Conservation (phyloP, 208 protist genomes). For the Acanthamoeba lenticulata region DNA sequence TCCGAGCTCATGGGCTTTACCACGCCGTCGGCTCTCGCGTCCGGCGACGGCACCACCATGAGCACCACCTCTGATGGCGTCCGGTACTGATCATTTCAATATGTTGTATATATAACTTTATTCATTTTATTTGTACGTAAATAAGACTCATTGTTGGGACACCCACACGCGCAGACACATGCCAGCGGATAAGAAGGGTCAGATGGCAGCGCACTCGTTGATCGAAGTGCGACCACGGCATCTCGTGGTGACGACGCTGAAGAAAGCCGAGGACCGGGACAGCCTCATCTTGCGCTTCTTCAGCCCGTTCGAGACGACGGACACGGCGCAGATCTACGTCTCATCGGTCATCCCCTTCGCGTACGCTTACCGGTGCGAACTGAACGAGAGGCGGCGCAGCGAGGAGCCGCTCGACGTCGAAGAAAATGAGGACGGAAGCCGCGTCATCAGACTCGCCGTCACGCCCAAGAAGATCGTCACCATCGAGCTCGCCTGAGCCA, state of each 20-base stretch:
- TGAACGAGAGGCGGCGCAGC: conserved; percentile 4
- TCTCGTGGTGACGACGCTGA: conserved; percentile 40
- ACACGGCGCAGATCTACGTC: conserved; percentile 8
- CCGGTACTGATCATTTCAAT: neutral
- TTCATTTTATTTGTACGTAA: neutral
- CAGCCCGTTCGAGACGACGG: conserved; percentile 60
- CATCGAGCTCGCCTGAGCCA: neutral
- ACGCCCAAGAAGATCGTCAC: conserved; percentile 58
- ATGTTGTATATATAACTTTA: neutral
- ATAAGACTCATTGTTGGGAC: neutral
- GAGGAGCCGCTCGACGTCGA: neutral
- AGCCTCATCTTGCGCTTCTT: conserved; percentile 61
- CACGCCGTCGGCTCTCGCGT: neutral
- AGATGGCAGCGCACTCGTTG: neutral
- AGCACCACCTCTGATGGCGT: neutral
- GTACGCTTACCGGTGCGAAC: neutral
- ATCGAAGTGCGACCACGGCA: conserved; percentile 39
- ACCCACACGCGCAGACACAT: neutral
- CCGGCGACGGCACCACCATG: neutral
- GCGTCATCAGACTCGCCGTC: conserved; percentile 4
- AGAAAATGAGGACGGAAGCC: neutral
- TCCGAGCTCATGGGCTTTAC: neutral
- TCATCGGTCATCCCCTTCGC: neutral
- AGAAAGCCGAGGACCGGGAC: conserved; percentile 49
- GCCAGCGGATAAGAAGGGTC: neutral